A percentile compares a stretch with the other conserved stretches of the same genome.
These are phyloP conservation scores for Malassezia cuniculi DNA, from an alignment of 1,284 basidiomycete species.

Conservation along the genomic window DNA sequence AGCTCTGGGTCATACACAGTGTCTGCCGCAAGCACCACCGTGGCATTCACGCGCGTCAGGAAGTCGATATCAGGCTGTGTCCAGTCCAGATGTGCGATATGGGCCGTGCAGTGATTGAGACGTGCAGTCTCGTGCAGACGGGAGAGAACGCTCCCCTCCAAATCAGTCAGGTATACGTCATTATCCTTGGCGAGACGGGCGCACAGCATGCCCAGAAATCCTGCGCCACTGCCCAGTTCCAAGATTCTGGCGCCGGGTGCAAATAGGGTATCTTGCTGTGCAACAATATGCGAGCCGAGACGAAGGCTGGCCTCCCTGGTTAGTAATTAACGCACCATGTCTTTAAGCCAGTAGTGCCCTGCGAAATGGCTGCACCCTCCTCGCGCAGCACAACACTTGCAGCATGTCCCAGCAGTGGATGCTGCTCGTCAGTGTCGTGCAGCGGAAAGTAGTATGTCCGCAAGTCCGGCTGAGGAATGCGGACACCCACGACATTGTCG, in stretches of 20 bases:
- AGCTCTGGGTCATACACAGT: slow-evolving; percentile 18
- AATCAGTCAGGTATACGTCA: slow-evolving; percentile 13
- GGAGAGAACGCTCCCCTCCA: slow-evolving; percentile 14
- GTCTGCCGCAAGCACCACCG: slow-evolving; percentile 15
- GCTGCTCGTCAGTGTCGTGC: not conserved
- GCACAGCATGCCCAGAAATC: slow-evolving; percentile 16
- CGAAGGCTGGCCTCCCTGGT: slow-evolving; percentile 13
- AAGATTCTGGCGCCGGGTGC: slow-evolving; percentile 5
- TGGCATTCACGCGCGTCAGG: slow-evolving; percentile 1
- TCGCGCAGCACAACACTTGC: slow-evolving; percentile 10
- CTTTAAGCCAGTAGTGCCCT: slow-evolving; percentile 19
- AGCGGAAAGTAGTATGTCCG: slow-evolving; percentile 3
- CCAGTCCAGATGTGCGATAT: slow-evolving; percentile 13
- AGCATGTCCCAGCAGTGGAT: slow-evolving; percentile 4
- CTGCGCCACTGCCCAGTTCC: slow-evolving; percentile 21
- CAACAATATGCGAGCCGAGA: slow-evolving; percentile 14
- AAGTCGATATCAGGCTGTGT: not conserved
- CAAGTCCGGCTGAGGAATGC: not conserved
- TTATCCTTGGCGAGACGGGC: slow-evolving; percentile 3
- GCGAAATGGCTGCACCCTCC: slow-evolving; percentile 15
- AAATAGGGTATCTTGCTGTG: not conserved
- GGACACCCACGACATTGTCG: slow-evolving; percentile 1
- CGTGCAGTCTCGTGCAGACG: slow-evolving; percentile 7
- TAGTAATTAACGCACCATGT: slow-evolving; percentile 13
- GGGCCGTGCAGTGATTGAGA: slow-evolving; percentile 8